phyloP scores from a whole-genome alignment of 2,329 filamentous ascomycete genomes.

The Pezicula carpinea region DNA sequence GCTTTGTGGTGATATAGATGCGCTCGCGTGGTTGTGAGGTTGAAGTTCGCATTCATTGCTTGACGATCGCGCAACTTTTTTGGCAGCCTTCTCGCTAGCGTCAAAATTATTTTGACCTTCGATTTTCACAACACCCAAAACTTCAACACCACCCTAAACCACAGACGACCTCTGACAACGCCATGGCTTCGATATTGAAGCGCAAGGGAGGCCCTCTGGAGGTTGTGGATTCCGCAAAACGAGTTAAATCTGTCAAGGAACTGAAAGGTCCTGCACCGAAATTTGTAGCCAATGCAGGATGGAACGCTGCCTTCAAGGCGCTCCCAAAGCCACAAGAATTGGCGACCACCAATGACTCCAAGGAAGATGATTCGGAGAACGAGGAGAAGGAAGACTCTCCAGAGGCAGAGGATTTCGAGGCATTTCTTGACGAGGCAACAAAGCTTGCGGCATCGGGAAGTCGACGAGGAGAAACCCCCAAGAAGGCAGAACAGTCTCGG shows the following conservation, averaged over 20 bases:
- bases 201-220: slow-evolving; percentile 29
- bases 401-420: slow-evolving; percentile 20
- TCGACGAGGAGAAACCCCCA: slow-evolving; percentile 17
- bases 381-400: slow-evolving; percentile 9
- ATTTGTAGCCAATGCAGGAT: slow-evolving; percentile 15
- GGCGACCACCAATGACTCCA: slow-evolving; percentile 14
- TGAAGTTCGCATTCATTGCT: neutral
- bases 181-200: slow-evolving; percentile 31
- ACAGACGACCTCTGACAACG: slow-evolving; percentile 26
- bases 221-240: slow-evolving; percentile 23
- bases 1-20: slow-evolving; percentile 3
- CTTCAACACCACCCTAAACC: slow-evolving; percentile 6
- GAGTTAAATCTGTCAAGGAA: slow-evolving; percentile 20
- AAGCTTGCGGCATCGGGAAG: slow-evolving; percentile 24
- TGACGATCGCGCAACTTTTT: neutral
- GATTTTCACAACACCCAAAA: slow-evolving; percentile 5
- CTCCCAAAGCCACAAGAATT: slow-evolving; percentile 14
- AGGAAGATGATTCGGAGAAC: slow-evolving; percentile 7
- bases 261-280: slow-evolving; percentile 1
- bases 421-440: slow-evolving; percentile 8
- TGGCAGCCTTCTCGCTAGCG: slow-evolving; percentile 4
- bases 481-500: slow-evolving; percentile 14
- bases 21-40: neutral
- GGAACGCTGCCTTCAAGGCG: slow-evolving; percentile 24
- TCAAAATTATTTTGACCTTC: slow-evolving; percentile 13